Conservation (phyloP, 768 basidiomycete species). For the Termitomyces sp. region DNA sequence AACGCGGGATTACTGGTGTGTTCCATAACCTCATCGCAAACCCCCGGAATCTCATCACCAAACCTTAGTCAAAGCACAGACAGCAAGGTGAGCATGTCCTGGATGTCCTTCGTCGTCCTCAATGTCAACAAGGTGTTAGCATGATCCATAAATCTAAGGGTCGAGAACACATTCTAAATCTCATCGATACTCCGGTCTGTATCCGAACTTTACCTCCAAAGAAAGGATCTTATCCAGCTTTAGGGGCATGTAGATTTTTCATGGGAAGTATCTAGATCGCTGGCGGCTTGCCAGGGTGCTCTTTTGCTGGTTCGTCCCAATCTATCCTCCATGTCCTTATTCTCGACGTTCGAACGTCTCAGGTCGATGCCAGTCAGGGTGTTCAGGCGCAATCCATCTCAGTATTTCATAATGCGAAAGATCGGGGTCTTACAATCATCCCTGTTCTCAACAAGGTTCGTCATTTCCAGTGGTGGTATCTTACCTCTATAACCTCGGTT, state of each 20-base stretch:
- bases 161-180: slow-evolving; percentile 72
- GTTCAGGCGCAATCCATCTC: slow-evolving; percentile 97
- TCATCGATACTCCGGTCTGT: slow-evolving; percentile 91
- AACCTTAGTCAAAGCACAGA: slow-evolving; percentile 86
- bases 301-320: slow-evolving; percentile 42
- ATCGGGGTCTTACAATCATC: slow-evolving; percentile 77
- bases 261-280: slow-evolving; percentile 91
- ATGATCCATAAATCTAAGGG: slow-evolving; percentile 71
- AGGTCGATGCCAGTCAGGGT: slow-evolving; percentile 97
- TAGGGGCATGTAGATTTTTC: slow-evolving; percentile 97
- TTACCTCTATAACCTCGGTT: slow-evolving; percentile 2
- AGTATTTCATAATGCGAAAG: slow-evolving; percentile 85
- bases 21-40: not conserved
- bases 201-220: not conserved
- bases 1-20: slow-evolving; percentile 91
- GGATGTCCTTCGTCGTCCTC: not conserved
- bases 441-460: slow-evolving; percentile 90
- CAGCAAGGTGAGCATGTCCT: slow-evolving; percentile 58
- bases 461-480: not conserved
- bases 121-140: slow-evolving; percentile 31
- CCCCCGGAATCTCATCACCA: not conserved
- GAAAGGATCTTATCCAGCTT: not conserved
- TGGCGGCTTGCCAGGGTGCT: slow-evolving; percentile 93
- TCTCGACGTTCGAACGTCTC: slow-evolving; percentile 6
- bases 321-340: not conserved